phyloP scores from a whole-genome alignment of 2,329 filamentous ascomycete species.

The Cytospora schulzeri region DNA sequence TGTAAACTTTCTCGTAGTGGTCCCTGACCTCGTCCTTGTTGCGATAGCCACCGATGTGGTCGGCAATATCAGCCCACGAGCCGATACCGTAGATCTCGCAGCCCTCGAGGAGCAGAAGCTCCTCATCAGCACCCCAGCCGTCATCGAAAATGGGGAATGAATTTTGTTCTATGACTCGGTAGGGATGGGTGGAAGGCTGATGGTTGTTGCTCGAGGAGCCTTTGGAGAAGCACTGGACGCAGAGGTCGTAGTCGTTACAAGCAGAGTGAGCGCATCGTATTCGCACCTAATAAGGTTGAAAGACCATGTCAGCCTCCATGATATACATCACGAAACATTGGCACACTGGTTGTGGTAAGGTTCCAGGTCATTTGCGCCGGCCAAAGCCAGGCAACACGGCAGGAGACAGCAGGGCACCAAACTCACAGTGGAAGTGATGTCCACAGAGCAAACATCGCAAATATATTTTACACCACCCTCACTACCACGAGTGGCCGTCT shows the following conservation, averaged over 20 bases:
- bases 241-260: slow-evolving; percentile 95
- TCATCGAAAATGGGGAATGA: slow-evolving; percentile 94
- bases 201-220: slow-evolving; percentile 82
- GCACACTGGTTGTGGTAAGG: not conserved
- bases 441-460: slow-evolving; percentile 93
- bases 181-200: slow-evolving; percentile 83
- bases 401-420: slow-evolving; percentile 19
- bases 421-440: slow-evolving; percentile 93
- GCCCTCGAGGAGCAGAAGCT: slow-evolving; percentile 88
- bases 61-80: slow-evolving; percentile 96
- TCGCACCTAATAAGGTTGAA: slow-evolving; percentile 69
- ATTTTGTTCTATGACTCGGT: slow-evolving; percentile 95
- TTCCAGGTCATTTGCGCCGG: not conserved
- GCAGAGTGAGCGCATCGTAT: slow-evolving; percentile 83
- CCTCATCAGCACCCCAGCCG: slow-evolving; percentile 97
- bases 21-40: slow-evolving; percentile 94
- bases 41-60: slow-evolving; percentile 94
- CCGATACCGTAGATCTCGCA: slow-evolving; percentile 95
- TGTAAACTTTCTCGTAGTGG: slow-evolving; percentile 87
- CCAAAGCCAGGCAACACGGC: slow-evolving; percentile 8
- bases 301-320: slow-evolving; percentile 1
- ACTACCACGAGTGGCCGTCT: slow-evolving; percentile 80
- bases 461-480: slow-evolving; percentile 94
- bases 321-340: slow-evolving; percentile 14
- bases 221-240: slow-evolving; percentile 89